Percentiles rank a stretch among this genome's conserved stretches.
Conservation (phyloP, 2,329 filamentous ascomycete species). For the Alternaria consortialis region DNA sequence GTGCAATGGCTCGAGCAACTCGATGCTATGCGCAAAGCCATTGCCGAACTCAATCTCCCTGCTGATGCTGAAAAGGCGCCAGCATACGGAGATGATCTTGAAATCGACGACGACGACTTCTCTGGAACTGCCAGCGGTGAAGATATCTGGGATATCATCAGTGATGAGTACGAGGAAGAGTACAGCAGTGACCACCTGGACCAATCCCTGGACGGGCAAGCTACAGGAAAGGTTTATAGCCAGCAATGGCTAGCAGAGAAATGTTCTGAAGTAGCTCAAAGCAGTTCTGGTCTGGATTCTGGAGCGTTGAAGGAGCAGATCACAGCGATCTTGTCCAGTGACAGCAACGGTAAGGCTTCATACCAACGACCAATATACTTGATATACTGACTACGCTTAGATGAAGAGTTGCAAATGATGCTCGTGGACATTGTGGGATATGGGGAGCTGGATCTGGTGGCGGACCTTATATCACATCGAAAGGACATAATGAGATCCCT, state of each 20-base stretch:
- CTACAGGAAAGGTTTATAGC: conserved; percentile 58
- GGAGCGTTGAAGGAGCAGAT: conserved; percentile 81
- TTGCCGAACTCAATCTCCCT: conserved; percentile 74
- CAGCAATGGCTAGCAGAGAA: conserved; percentile 75
- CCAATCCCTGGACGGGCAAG: conserved; percentile 54
- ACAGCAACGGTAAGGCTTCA: conserved; percentile 56
- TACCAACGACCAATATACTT: background rate
- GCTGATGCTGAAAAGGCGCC: conserved; percentile 56
- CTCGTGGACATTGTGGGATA: conserved; percentile 92
- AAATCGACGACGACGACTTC: conserved; percentile 72
- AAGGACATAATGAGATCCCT: conserved; percentile 64
- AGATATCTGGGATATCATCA: conserved; percentile 94
- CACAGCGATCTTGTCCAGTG: conserved; percentile 74
- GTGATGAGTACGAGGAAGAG: conserved; percentile 72
- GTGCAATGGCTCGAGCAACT: conserved; percentile 86
- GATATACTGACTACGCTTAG: conserved; percentile 42
- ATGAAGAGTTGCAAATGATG: conserved; percentile 90
- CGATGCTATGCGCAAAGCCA: conserved; percentile 83
- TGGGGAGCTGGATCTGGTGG: conserved; percentile 91
- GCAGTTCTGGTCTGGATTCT: conserved; percentile 72
- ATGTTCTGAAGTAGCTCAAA: conserved; percentile 71
- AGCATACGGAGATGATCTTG: conserved; percentile 65
- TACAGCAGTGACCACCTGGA: conserved; percentile 72
- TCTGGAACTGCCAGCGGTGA: conserved; percentile 71
- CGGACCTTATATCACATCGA: conserved; percentile 84